These are phyloP conservation scores for Sporothrix dimorphospora DNA, from an alignment of 2,329 filamentous ascomycete species.

Conservation along the genomic window DNA sequence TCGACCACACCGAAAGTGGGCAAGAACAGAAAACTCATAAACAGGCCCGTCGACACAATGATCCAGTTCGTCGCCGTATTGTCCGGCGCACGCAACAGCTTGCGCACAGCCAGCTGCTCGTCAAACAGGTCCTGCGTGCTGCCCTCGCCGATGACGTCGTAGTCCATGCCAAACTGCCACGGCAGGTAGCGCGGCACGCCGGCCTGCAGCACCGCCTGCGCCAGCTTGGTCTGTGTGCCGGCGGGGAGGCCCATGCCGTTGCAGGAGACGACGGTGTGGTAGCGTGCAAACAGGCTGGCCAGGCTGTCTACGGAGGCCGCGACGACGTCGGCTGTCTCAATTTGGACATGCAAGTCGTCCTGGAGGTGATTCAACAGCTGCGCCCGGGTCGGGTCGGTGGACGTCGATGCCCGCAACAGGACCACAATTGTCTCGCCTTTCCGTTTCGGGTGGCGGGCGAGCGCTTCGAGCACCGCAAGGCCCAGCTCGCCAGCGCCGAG, in stretches of 20 bases:
- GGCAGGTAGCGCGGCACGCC: slow-evolving; percentile 61
- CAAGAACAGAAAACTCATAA: slow-evolving; percentile 46
- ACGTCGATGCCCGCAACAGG: background rate
- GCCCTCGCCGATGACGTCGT: slow-evolving; percentile 63
- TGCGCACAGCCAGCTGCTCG: slow-evolving; percentile 65
- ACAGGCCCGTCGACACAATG: slow-evolving; percentile 65
- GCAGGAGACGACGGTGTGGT: slow-evolving; percentile 61
- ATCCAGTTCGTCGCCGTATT: slow-evolving; percentile 55
- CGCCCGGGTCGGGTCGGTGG: background rate
- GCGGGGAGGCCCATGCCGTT: slow-evolving; percentile 61
- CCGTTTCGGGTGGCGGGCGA: slow-evolving; percentile 15
- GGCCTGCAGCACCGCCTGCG: slow-evolving; percentile 45
- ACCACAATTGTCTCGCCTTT: background rate
- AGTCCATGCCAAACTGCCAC: slow-evolving; percentile 77
- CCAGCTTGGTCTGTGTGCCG: slow-evolving; percentile 61
- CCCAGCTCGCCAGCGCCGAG: slow-evolving; percentile 18
- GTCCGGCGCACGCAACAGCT: slow-evolving; percentile 52
- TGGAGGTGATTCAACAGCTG: slow-evolving; percentile 35
- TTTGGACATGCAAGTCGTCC: slow-evolving; percentile 43
- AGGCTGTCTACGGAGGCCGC: slow-evolving; percentile 44
- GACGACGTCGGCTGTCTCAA: slow-evolving; percentile 53
- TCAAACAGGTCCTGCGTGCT: slow-evolving; percentile 68
- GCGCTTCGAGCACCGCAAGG: slow-evolving; percentile 2
- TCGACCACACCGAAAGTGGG: slow-evolving; percentile 65
- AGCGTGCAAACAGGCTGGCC: slow-evolving; percentile 48